These are phyloP conservation scores for Hyphopichia fennica DNA, from an alignment of 1,139 yeast genomes.

Conservation along the genomic window DNA sequence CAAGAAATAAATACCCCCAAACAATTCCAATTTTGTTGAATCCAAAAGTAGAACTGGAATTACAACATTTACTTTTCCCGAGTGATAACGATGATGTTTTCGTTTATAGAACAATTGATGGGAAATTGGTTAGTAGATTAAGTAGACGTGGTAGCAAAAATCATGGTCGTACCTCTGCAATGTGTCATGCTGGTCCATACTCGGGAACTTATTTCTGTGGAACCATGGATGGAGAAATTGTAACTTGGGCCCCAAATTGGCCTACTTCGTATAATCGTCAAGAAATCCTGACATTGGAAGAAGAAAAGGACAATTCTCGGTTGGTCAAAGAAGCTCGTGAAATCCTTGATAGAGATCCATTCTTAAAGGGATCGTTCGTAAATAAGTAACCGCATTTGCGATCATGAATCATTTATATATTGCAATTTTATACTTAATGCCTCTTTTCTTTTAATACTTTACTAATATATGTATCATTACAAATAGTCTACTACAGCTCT, in stretches of 20 bases:
- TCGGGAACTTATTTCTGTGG: slow-evolving; percentile 51
- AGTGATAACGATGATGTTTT: slow-evolving; percentile 80
- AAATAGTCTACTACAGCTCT: too few relatives aligned
- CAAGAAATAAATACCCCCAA: slow-evolving; percentile 62
- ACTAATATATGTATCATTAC: too few relatives aligned
- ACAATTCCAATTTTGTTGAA: slow-evolving; percentile 46
- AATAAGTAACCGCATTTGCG: too few relatives aligned
- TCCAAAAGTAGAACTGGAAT: slow-evolving; percentile 46
- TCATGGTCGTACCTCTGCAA: slow-evolving; percentile 46
- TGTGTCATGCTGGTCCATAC: slow-evolving; percentile 49
- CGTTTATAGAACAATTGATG: slow-evolving; percentile 61
- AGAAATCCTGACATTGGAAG: neutral
- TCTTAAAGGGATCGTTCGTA: neutral
- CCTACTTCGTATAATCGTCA: slow-evolving; percentile 12
- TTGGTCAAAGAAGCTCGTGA: neutral
- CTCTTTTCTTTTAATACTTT: too few relatives aligned
- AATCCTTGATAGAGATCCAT: neutral
- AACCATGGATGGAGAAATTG: slow-evolving; percentile 58
- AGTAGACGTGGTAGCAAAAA: slow-evolving; percentile 35
- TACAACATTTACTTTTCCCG: slow-evolving; percentile 65
- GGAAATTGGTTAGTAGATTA: slow-evolving; percentile 57
- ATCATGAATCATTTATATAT: too few relatives aligned
- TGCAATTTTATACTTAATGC: too few relatives aligned
- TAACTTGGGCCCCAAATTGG: slow-evolving; percentile 48
- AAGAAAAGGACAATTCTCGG: neutral